A percentile compares a stretch with the other conserved stretches of the same genome.
phyloP scores from a whole-genome alignment of 1,139 yeast genomes.

The Suhomyces bolitotheri region DNA sequence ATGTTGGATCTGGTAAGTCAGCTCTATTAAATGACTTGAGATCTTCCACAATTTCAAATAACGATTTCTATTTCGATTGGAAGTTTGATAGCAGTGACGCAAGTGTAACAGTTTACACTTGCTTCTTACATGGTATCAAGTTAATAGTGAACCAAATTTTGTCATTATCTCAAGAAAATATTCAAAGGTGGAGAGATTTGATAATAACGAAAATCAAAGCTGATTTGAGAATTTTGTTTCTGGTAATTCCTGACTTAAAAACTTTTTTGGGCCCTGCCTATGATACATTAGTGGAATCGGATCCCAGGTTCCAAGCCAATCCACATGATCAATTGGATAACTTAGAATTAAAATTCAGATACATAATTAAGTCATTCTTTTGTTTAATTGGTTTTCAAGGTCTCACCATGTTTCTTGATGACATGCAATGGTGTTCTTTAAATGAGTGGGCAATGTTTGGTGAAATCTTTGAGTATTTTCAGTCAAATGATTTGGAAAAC shows the following conservation, averaged over 20 bases:
- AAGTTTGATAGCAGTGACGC: slow-evolving; percentile 37
- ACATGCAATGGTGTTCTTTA: slow-evolving; percentile 46
- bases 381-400: slow-evolving; percentile 46
- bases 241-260: slow-evolving; percentile 47
- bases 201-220: slow-evolving; percentile 42
- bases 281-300: slow-evolving; percentile 17
- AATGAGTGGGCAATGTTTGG: slow-evolving; percentile 32
- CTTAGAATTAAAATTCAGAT: slow-evolving; percentile 45
- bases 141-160: slow-evolving; percentile 45
- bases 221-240: slow-evolving; percentile 46
- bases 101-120: slow-evolving; percentile 29
- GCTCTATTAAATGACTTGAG: slow-evolving; percentile 45
- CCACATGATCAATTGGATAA: slow-evolving; percentile 26
- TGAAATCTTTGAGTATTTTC: slow-evolving; percentile 29
- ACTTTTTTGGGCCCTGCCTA: slow-evolving; percentile 48
- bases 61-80: slow-evolving; percentile 44
- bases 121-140: slow-evolving; percentile 38
- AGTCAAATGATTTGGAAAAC: slow-evolving; percentile 22
- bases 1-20: slow-evolving; percentile 52
- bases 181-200: slow-evolving; percentile 45
- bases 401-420: slow-evolving; percentile 49
- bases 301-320: slow-evolving; percentile 14
- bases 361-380: slow-evolving; percentile 44
- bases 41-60: slow-evolving; percentile 36
- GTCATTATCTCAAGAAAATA: slow-evolving; percentile 36